A percentile compares a stretch with the other conserved stretches of the same genome.
Conservation (phyloP, 2,329 filamentous ascomycete species). For the Neonectria ditissima region DNA sequence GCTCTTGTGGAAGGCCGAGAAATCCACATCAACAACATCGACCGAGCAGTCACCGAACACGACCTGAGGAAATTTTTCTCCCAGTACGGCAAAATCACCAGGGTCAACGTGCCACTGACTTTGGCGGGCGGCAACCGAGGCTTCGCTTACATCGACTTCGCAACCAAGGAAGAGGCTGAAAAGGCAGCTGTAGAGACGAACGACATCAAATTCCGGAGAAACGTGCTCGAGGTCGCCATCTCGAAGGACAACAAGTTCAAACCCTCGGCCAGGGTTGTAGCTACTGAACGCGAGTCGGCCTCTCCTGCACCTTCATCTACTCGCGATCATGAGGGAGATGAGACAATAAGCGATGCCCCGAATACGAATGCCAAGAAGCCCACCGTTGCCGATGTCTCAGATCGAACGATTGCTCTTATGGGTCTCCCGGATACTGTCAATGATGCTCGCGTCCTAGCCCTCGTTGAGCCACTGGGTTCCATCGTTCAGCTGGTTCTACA, state of each 20-base stretch:
- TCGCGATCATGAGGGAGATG: slow-evolving; percentile 53
- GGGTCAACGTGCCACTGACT: slow-evolving; percentile 77
- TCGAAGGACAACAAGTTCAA: slow-evolving; percentile 69
- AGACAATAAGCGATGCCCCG: slow-evolving; percentile 51
- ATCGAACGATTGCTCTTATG: slow-evolving; percentile 83
- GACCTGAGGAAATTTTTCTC: slow-evolving; percentile 79
- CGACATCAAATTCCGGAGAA: slow-evolving; percentile 75
- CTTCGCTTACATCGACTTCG: slow-evolving; percentile 83
- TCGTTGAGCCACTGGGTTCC: slow-evolving; percentile 77
- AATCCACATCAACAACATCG: slow-evolving; percentile 79
- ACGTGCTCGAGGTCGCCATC: slow-evolving; percentile 74
- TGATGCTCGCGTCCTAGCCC: slow-evolving; percentile 80
- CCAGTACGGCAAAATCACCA: slow-evolving; percentile 80
- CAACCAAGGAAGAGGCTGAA: slow-evolving; percentile 75
- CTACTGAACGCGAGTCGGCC: slow-evolving; percentile 47
- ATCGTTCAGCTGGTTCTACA: slow-evolving; percentile 83
- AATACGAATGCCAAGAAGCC: slow-evolving; percentile 45
- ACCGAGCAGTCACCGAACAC: slow-evolving; percentile 70
- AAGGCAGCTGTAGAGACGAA: slow-evolving; percentile 76
- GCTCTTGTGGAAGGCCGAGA: slow-evolving; percentile 90
- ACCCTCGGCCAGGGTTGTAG: slow-evolving; percentile 60
- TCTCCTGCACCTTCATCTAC: slow-evolving; percentile 52
- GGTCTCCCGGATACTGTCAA: slow-evolving; percentile 94
- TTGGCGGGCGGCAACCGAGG: slow-evolving; percentile 78
- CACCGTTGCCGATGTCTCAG: slow-evolving; percentile 63